Conservation (phyloP, 1,139 yeast genomes). For the Hyphopichia burtonii region DNA sequence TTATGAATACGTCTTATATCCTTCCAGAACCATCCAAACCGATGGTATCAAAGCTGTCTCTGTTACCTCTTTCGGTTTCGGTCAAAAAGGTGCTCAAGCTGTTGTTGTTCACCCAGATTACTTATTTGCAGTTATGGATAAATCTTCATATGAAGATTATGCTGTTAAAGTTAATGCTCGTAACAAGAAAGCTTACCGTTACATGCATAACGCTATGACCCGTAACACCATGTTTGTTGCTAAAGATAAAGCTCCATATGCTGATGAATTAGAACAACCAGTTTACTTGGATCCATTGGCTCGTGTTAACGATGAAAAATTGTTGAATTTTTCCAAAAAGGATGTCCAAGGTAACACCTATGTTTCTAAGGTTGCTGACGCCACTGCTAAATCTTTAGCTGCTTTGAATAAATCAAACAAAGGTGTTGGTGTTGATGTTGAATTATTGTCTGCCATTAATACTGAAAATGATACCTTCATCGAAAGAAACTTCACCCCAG, state of each 20-base stretch:
- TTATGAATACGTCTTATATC: conserved; percentile 86
- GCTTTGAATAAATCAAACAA: conserved; percentile 49
- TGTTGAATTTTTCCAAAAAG: conserved; percentile 48
- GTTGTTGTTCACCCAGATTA: conserved; percentile 90
- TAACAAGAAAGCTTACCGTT: conserved; percentile 89
- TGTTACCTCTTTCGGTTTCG: conserved; percentile 96
- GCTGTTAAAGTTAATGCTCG: conserved; percentile 70
- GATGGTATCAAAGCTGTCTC: conserved; percentile 98
- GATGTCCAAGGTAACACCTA: conserved; percentile 35
- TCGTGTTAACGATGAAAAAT: conserved; percentile 62
- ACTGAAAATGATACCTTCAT: conserved; percentile 83
- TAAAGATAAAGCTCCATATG: conserved; percentile 91
- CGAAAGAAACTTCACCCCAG: conserved; percentile 84
- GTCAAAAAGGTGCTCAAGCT: conserved; percentile 99
- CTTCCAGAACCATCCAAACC: conserved; percentile 89
- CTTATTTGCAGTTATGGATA: conserved; percentile 79
- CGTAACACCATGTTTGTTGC: conserved; percentile 90
- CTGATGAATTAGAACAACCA: conserved; percentile 78
- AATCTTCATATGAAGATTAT: conserved; percentile 67
- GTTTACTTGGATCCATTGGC: conserved; percentile 97
- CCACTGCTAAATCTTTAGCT: conserved; percentile 51
- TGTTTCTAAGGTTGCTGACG: conserved; percentile 34
- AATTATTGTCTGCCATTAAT: conserved; percentile 77
- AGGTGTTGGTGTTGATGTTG: conserved; percentile 98
- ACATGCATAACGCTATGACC: conserved; percentile 93